These are phyloP conservation scores for Jamesozyma jinghongensis DNA, from an alignment of 805 yeast species.

Conservation along the genomic window DNA sequence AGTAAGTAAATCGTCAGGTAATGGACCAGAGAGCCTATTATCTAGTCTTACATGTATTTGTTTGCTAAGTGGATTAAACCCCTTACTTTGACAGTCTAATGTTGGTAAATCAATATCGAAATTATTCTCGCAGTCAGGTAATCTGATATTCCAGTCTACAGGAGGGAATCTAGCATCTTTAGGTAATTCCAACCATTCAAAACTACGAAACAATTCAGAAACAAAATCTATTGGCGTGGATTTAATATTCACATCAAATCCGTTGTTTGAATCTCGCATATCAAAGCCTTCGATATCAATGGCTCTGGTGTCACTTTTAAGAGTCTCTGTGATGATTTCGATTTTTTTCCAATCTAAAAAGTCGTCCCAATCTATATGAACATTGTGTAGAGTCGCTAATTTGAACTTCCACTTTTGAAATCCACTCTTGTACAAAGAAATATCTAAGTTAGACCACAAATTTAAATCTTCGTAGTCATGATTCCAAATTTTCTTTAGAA, in stretches of 20 bases:
- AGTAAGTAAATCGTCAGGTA: constrained; percentile 19
- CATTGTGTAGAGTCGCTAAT: constrained; percentile 9
- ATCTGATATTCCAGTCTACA: constrained; percentile 30
- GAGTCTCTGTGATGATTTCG: neutral
- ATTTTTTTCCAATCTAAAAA: constrained; percentile 14
- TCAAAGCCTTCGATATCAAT: constrained; percentile 21
- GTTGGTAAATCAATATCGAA: constrained; percentile 27
- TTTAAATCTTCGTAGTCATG: constrained; percentile 19
- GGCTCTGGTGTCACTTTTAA: constrained; percentile 8
- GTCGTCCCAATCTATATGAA: constrained; percentile 18
- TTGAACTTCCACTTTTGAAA: constrained; percentile 9
- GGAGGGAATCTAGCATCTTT: constrained; percentile 19
- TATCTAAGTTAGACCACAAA: constrained; percentile 20
- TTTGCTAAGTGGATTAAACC: constrained; percentile 5
- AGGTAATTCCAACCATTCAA: constrained; percentile 14
- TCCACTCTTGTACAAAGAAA: constrained; percentile 11
- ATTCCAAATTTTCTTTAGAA: constrained; percentile 23
- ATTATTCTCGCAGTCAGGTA: constrained; percentile 31
- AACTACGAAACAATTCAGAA: constrained; percentile 1
- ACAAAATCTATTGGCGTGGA: constrained; percentile 1
- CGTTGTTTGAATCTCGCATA: constrained; percentile 15
- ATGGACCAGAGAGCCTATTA: constrained; percentile 17
- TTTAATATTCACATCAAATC: constrained; percentile 17
- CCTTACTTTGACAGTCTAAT: constrained; percentile 10
- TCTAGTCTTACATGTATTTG: constrained; percentile 1